Evolutionary conservation across 768 basidiomycete genomes (phyloP), one percentile per base, ranked within the genome.

Genomic region (Auriculariales sp.): DNA sequence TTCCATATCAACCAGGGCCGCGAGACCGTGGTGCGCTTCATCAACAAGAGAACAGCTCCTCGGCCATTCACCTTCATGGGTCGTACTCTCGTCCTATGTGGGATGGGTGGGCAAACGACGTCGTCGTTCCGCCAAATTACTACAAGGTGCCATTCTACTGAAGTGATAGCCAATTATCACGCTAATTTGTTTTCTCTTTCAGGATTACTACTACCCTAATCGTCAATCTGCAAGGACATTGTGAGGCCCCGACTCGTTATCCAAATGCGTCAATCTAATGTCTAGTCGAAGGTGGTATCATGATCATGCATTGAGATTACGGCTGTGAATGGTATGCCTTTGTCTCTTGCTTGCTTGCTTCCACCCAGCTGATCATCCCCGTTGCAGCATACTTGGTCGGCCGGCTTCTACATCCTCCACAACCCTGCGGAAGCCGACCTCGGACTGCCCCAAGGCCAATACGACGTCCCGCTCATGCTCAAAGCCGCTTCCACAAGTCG

Each of bases 321-420:
- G 19, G 39, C 39, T 12, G 31, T 32, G 7, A 7, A 15, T 32
- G 15, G 15, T 32, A 9, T 32, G n/a, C n/a, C n/a, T n/a, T n/a
- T n/a, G n/a, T n/a, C n/a, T n/a, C n/a, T n/a, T n/a, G n/a, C n/a
- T n/a, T n/a, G n/a, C n/a, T n/a, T n/a, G n/a, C n/a, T n/a, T n/a
- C n/a, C n/a, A n/a, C n/a, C n/a, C n/a, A n/a, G n/a, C n/a, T n/a
- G n/a, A n/a, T n/a, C n/a, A n/a, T n/a, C n/a, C n/a, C n/a, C n/a
- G n/a, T n/a, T n/a, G n/a, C n/a, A n/a, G 39, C 39, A 12, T 44
- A 44, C 39, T 44, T 44, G 39, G 39, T 7, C 39, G 22, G 39
- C 39, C 22, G 39, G 39, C 39, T 44, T 44, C 22, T 44, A 44
- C 22, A 44, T 44, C 39, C 39, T 44, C 39, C 22, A 44, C 39